phyloP scores from a whole-genome alignment of 108 stramenopile genomes.

The Mayamaea pseudoterrestris region DNA sequence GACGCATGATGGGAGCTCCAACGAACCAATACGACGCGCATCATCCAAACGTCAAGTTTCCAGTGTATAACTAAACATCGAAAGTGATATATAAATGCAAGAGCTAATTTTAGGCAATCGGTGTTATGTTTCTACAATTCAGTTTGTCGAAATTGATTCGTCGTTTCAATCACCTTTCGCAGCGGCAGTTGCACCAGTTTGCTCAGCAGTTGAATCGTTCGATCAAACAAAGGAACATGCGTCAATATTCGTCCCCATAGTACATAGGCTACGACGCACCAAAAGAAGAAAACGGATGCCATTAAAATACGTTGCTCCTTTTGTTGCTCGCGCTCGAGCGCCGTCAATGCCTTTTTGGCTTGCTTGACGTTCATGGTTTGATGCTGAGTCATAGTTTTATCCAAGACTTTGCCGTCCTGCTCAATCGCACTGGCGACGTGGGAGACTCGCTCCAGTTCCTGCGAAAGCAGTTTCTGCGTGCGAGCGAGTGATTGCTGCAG shows the following conservation, averaged over 20 bases:
- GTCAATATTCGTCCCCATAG: slow-evolving; percentile 39
- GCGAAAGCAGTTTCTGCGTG: slow-evolving; percentile 34
- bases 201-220: background rate
- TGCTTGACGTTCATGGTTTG: slow-evolving; percentile 25
- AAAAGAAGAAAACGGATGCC: slow-evolving; percentile 33
- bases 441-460: slow-evolving; percentile 40
- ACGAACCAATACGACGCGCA: slow-evolving; percentile 79
- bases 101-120: background rate
- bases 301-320: slow-evolving; percentile 33
- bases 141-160: background rate
- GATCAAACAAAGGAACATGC: slow-evolving; percentile 17
- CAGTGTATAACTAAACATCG: slow-evolving; percentile 31
- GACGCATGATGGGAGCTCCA: slow-evolving; percentile 61
- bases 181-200: too few relatives aligned
- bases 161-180: background rate
- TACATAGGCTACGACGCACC: slow-evolving; percentile 30
- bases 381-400: slow-evolving; percentile 31
- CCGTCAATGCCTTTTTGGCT: slow-evolving; percentile 29
- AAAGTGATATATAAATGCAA: too few relatives aligned
- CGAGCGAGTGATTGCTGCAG: slow-evolving; percentile 39
- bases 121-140: slow-evolving; percentile 6
- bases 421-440: slow-evolving; percentile 38
- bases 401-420: slow-evolving; percentile 30
- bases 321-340: slow-evolving; percentile 32
- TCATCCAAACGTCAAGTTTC: slow-evolving; percentile 43